These are phyloP conservation scores for Lolium rigidum DNA, from an alignment of 176 grass and related monocot genomes.

Conservation along the genomic window DNA sequence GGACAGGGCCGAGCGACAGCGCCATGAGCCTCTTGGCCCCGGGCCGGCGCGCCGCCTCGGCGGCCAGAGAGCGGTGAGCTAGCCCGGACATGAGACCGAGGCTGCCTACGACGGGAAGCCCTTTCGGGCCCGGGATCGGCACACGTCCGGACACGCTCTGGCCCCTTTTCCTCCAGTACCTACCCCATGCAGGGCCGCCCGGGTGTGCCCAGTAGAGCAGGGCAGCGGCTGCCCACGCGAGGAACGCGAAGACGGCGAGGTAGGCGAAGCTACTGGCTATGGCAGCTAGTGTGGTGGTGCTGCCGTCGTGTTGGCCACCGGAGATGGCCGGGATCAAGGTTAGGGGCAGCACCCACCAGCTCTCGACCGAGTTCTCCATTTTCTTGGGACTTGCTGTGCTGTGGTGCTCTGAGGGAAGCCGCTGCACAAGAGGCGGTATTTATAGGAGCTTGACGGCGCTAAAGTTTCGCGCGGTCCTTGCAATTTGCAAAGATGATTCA, in stretches of 20 bases:
- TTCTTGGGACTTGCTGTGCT: conserved; percentile 1
- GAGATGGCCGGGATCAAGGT: conserved; percentile 57
- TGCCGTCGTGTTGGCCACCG: not conserved
- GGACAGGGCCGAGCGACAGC: conserved; percentile 73
- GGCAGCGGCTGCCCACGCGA: conserved; percentile 59
- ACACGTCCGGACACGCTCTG: not conserved
- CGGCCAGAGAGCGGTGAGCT: conserved; percentile 61
- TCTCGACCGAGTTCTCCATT: conserved; percentile 66
- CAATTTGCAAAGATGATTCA: conserved; percentile 30
- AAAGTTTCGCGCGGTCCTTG: conserved; percentile 20
- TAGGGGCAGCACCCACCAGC: conserved; percentile 68
- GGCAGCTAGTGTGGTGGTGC: conserved; percentile 19
- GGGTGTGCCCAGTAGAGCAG: conserved; percentile 75
- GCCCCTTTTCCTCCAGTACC: conserved; percentile 46
- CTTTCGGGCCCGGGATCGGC: conserved; percentile 63
- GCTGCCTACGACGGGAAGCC: conserved; percentile 83
- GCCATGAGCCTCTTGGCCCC: conserved; percentile 81
- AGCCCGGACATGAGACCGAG: conserved; percentile 79
- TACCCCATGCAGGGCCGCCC: conserved; percentile 83
- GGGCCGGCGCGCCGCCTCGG: conserved; percentile 48
- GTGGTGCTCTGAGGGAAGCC: conserved; percentile 17
- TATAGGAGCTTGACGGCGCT: conserved; percentile 25
- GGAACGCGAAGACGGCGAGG: conserved; percentile 45
- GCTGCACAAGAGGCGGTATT: conserved; percentile 28
- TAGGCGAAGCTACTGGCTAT: conserved; percentile 48